These are phyloP conservation scores for Ogataea minuta DNA, from an alignment of 805 yeast genomes.

Conservation along the genomic window DNA sequence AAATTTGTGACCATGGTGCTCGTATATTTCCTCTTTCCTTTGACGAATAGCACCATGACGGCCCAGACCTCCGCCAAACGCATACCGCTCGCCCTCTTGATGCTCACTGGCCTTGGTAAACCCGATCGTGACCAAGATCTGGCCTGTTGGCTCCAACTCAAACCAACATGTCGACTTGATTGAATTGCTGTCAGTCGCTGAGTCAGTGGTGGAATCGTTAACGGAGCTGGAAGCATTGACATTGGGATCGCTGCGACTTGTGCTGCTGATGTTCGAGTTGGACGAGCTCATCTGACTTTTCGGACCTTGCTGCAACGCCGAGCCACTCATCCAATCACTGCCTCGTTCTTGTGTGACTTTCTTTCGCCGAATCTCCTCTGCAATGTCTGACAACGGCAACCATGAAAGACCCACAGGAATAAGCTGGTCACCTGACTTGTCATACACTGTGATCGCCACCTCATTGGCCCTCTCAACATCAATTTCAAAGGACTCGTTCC, in stretches of 20 bases:
- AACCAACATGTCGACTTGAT: conserved; percentile 77
- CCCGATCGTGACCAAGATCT: conserved; percentile 70
- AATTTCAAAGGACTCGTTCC: conserved; percentile 80
- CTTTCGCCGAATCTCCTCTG: conserved; percentile 91
- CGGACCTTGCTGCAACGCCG: conserved; percentile 40
- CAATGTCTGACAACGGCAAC: conserved; percentile 86
- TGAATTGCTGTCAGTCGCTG: conserved; percentile 17
- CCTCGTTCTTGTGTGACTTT: conserved; percentile 67
- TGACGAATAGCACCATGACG: conserved; percentile 99
- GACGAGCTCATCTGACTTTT: conserved; percentile 10
- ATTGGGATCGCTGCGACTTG: conserved; percentile 15
- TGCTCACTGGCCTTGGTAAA: conserved; percentile 65
- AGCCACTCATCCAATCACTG: conserved; percentile 81
- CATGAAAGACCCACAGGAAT: conserved; percentile 92
- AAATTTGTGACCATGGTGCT: conserved; percentile 96
- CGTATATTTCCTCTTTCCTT: conserved; percentile 85
- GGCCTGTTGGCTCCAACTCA: conserved; percentile 92
- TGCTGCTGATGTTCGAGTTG: conserved; percentile 9
- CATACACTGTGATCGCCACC: conserved; percentile 83
- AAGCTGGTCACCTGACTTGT: conserved; percentile 60
- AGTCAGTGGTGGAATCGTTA: conserved; percentile 14
- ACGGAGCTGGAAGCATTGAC: conserved; percentile 14
- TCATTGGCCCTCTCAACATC: conserved; percentile 90
- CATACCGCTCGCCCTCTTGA: conserved; percentile 44
- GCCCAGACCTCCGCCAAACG: conserved; percentile 63